Base-by-base conservation (phyloP, 331 rosid genomes). In the Pyracantha coccinea region DNA sequence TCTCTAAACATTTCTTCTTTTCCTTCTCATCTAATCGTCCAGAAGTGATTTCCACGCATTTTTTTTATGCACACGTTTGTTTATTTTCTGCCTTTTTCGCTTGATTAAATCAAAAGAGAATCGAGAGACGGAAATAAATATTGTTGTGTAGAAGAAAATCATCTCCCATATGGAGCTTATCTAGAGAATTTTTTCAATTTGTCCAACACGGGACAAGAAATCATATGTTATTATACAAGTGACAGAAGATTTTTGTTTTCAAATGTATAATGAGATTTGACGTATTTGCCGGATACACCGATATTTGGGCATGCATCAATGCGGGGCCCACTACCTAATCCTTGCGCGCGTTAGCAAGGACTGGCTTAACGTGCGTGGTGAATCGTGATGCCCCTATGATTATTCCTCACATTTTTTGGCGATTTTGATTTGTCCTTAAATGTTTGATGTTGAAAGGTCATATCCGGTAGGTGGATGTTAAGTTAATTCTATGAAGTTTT, bases 271-370 rank as follows among this genome's bases (percentile, higher is more conserved):
- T 32, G 2, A 8, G 3, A 33, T 8, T 7, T 33, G 10, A 2
- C 2, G 0, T 33, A 8, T 33, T 33, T 33, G 41, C 0, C 10
- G 79, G 54, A 31, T 31, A 23, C 27, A 2, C 41, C 32, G 88
- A 83, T 81, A n/a, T 84, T 78, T 85, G 78, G 81, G 72, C n/a
- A 47, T 44, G 53, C 69, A 75, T 80, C 67, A 75, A 68, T 76
- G 83, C 25, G 86, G 91, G 86, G 0, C 83, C 88, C 84, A 45
- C 78, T 25, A 4, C 50, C 27, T 38, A 72, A 41, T 68, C 69
- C 52, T 16, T 69, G 93, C 67, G 83, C 88, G 81, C 66, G 78
- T 84, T 90, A 87, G 91, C 85, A n/a, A 7, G 4, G 2, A 24
- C 17, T 2, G n/a, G 14, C 35, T 80, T 83, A 86, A 71, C 87